Base-by-base conservation (phyloP, 352 stramenopile genomes). In the Paralagenidium karlingii region DNA sequence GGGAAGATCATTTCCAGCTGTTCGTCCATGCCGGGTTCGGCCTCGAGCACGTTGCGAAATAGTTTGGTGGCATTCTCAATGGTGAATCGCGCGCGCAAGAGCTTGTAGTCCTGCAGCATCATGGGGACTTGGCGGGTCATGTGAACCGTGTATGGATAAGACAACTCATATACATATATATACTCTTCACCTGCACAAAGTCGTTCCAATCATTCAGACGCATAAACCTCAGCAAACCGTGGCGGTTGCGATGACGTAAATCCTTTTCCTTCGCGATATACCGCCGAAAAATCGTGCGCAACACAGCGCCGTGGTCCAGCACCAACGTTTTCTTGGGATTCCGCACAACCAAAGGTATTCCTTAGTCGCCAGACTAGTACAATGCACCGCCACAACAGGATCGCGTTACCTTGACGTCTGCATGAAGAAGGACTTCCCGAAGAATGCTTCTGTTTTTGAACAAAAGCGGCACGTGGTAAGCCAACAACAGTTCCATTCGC, bases 261-360 rank as follows among this genome's bases (percentile, higher is more conserved):
- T 78, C 66, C 27, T 64, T 68, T 24, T 82, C 67, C 19, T 82
- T 83, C 9, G 66, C 67, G 25, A 63, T 82, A 34, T 83, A 83
- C 11, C 68, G 60, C n/a, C 70, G 70, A 24, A 86, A 86, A 28
- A 86, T 78, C 39, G 60, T 70, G 3, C 64, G 61, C 12, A 83
- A 65, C 12, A 58, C 75, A 33, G 69, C 61, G 1, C 55, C 49
- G 26, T 82, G 66, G 37, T 81, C 73, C n/a, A n/a, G n/a, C 1
- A 28, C 33, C n/a, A 86, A 58, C 12, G 52, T 58, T 13, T 60
- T 58, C n/a, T n/a, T n/a, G n/a, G n/a, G n/a, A n/a, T n/a, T n/a
- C n/a, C n/a, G n/a, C n/a, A n/a, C n/a, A n/a, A n/a, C n/a, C n/a
- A n/a, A n/a, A n/a, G n/a, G n/a, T n/a, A n/a, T n/a, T n/a, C n/a